Evolutionary conservation across 306 rosid genomes (phyloP), one percentile per base, ranked within the genome.

Genomic region (Biancaea sappan): DNA sequence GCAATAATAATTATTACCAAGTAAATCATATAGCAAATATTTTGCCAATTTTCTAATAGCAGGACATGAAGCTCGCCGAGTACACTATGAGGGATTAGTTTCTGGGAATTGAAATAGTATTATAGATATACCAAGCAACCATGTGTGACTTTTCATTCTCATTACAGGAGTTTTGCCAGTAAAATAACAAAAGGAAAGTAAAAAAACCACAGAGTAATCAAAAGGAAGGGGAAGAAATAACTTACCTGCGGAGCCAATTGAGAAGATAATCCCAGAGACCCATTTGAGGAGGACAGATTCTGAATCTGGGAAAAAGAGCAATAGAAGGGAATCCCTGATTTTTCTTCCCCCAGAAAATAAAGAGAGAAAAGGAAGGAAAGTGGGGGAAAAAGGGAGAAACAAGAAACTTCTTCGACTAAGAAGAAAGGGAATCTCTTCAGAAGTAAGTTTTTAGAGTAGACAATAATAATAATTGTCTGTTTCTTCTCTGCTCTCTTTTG

Each of bases 241-340:
- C 10, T 60, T 81, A 91, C 98, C 98, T 87, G 69, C 97, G 90
- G 70, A 93, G 96, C 97, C 98, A 93, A 80, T 79, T 93, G 83
- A 93, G 97, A 66, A 93, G 19, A 58, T 96, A 84, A 86, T 91
- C 98, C 89, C 89, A 85, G 57, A 93, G 85, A 77, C 97, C 95
- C 98, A 93, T 93, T 51, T 2, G 22, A 6, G 10, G 32, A 53
- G 59, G 2, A 0, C n/a, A 53, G 60, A 53, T 44, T 22, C 19
- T 34, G 41, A 43, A 21, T 35, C 10, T 7, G 62, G 28, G n/a
- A n/a, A 62, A 62, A 63, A 14, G 2, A 52, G 37, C 4, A 7
- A 46, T 16, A 59, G 24, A 61, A 62, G 40, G 13, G 15, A 13
- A 26, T 25, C 61, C 25, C 14, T 9, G 32, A 51, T 9, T 70